Conservation (phyloP, 73 alveolate genomes). For the Effrenium voratum region DNA sequence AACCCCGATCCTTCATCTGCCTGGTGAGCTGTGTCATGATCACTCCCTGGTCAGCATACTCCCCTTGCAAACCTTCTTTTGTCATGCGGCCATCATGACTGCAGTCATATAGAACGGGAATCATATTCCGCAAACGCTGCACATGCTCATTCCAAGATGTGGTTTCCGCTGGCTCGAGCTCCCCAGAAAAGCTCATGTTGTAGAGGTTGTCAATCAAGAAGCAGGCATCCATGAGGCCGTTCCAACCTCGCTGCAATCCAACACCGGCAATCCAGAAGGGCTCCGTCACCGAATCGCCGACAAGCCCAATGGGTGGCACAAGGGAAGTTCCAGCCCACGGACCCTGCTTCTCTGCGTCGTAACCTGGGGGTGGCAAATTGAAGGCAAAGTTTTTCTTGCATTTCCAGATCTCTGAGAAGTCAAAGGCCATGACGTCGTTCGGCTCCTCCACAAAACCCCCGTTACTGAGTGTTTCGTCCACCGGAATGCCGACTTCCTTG, state of each 20-base stretch:
- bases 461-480: constrained; percentile 62
- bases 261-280: constrained; percentile 91
- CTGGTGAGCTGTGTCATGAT: constrained; percentile 67
- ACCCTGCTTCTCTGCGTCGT: constrained; percentile 24
- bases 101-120: constrained; percentile 80
- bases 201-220: constrained; percentile 83
- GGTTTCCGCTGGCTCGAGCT: not conserved
- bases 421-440: constrained; percentile 87
- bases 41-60: constrained; percentile 79
- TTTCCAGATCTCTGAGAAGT: constrained; percentile 79
- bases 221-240: constrained; percentile 82
- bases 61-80: constrained; percentile 53
- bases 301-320: constrained; percentile 84
- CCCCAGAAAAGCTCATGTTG: constrained; percentile 93
- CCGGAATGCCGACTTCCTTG: constrained; percentile 80
- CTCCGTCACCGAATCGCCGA: constrained; percentile 85
- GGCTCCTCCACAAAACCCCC: constrained; percentile 87
- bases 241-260: constrained; percentile 91
- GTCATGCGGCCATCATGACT: constrained; percentile 71
- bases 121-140: constrained; percentile 46
- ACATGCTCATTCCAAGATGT: constrained; percentile 81
- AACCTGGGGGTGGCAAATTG: constrained; percentile 64
- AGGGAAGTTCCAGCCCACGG: constrained; percentile 57
- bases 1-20: constrained; percentile 46
- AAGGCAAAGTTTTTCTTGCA: constrained; percentile 84